Conservation (phyloP, 1,284 basidiomycete species). For the Waitea zeae region DNA sequence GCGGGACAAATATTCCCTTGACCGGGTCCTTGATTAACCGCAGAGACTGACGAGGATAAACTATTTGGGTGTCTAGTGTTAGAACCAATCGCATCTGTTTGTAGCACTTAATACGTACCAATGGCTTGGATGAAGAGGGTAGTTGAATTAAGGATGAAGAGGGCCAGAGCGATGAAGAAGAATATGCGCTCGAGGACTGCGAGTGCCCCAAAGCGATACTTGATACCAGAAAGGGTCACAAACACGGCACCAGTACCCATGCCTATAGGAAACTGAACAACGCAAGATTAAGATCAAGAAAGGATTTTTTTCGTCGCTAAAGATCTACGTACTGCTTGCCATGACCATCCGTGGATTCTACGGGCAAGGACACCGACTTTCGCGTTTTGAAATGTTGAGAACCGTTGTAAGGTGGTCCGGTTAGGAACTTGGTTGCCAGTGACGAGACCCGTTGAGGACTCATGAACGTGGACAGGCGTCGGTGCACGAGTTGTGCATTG, state of each 20-base stretch:
- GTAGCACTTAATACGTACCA: slow-evolving; percentile 13
- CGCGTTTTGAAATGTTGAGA: too few species aligned
- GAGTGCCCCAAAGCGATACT: slow-evolving; percentile 16
- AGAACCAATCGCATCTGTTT: background rate
- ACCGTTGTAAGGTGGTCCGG: too few species aligned
- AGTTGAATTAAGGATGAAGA: slow-evolving; percentile 23
- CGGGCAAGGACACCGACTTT: slow-evolving; percentile 17
- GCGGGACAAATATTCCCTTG: slow-evolving; percentile 27
- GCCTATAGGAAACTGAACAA: slow-evolving; percentile 25
- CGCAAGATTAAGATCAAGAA: background rate
- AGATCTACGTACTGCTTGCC: slow-evolving; percentile 27
- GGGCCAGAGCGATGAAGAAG: slow-evolving; percentile 25
- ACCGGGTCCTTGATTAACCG: slow-evolving; percentile 25
- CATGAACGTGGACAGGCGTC: too few species aligned
- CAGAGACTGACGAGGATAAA: slow-evolving; percentile 24
- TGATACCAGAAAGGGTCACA: slow-evolving; percentile 23
- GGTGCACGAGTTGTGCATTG: too few species aligned
- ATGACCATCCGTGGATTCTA: slow-evolving; percentile 30
- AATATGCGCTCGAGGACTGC: slow-evolving; percentile 22
- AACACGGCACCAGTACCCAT: slow-evolving; percentile 33
- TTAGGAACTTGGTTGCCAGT: too few species aligned
- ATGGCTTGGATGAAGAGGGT: slow-evolving; percentile 25
- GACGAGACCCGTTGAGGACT: too few species aligned
- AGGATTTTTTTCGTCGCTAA: background rate
- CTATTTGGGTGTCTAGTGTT: slow-evolving; percentile 11